Evolutionary conservation across 306 rosid genomes (phyloP).

Genomic region (Aeschynomene evenia): DNA sequence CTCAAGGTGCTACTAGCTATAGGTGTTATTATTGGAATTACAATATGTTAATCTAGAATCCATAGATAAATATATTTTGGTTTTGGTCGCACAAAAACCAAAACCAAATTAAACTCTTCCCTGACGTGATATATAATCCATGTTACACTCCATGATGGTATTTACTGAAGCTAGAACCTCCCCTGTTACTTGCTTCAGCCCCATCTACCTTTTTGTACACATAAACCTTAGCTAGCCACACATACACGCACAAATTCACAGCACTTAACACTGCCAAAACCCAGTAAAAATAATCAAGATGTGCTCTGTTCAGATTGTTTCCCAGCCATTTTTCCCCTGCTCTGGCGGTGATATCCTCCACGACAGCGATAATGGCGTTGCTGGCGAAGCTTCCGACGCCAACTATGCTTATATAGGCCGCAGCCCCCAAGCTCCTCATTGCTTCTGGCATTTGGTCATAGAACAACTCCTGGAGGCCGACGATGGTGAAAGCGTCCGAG

Average conservation of each 20-base stretch:
- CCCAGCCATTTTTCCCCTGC: slow-evolving; percentile 55
- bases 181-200: slow-evolving; percentile 19
- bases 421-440: slow-evolving; percentile 74
- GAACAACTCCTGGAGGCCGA: slow-evolving; percentile 67
- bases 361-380: slow-evolving; percentile 40
- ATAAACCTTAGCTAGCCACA: slow-evolving; percentile 46
- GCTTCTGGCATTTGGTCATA: slow-evolving; percentile 68
- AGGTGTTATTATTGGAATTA: slow-evolving; percentile 18
- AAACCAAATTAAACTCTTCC: too few species aligned
- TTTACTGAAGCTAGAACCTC: slow-evolving; percentile 17
- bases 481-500: slow-evolving; percentile 49
- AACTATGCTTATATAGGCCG: slow-evolving; percentile 51
- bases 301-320: slow-evolving; percentile 61
- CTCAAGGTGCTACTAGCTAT: neutral
- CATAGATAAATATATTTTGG: neutral
- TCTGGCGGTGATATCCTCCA: slow-evolving; percentile 34
- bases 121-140: too few species aligned
- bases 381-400: slow-evolving; percentile 67
- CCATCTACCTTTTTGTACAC: slow-evolving; percentile 52
- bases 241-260: slow-evolving; percentile 43
- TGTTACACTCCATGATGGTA: neutral
- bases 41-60: neutral
- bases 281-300: slow-evolving; percentile 65
- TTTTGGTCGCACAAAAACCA: neutral
- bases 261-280: slow-evolving; percentile 56